Evolutionary conservation across 768 basidiomycete genomes (phyloP).

Genomic region (Panaeolus papilionaceus): DNA sequence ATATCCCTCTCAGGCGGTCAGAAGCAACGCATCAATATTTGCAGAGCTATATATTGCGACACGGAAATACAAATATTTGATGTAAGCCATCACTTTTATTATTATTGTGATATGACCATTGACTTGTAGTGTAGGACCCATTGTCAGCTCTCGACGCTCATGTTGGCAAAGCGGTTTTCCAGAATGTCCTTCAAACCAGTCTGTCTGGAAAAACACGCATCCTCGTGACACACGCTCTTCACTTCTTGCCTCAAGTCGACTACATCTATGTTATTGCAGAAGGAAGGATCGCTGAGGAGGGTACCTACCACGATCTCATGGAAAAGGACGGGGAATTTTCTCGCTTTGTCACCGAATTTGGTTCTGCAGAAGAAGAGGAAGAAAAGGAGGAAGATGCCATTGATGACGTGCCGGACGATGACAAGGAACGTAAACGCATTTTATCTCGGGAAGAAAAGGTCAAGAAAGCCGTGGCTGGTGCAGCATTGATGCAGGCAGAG

Average conservation of each 20-base stretch:
- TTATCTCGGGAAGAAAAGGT: slow-evolving; percentile 42
- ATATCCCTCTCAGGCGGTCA: slow-evolving; percentile 73
- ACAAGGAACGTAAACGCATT: slow-evolving; percentile 25
- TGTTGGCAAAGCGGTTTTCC: slow-evolving; percentile 87
- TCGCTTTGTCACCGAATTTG: slow-evolving; percentile 79
- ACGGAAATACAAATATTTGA: slow-evolving; percentile 69
- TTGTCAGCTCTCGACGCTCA: slow-evolving; percentile 55
- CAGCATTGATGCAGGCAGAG: slow-evolving; percentile 80
- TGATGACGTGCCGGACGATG: slow-evolving; percentile 48
- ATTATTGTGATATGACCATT: neutral
- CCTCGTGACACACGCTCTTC: slow-evolving; percentile 91
- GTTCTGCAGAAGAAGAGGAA: slow-evolving; percentile 64
- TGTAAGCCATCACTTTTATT: slow-evolving; percentile 27
- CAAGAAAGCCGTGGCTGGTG: slow-evolving; percentile 48
- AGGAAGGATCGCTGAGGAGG: slow-evolving; percentile 80
- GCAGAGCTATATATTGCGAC: slow-evolving; percentile 69
- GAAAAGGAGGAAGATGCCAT: slow-evolving; percentile 52
- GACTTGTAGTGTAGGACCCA: neutral
- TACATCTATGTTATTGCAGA: slow-evolving; percentile 83
- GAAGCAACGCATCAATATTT: slow-evolving; percentile 73
- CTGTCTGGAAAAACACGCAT: slow-evolving; percentile 77
- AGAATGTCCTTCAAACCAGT: slow-evolving; percentile 76
- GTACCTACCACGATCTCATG: slow-evolving; percentile 80
- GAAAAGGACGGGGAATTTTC: slow-evolving; percentile 69
- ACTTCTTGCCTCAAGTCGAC: slow-evolving; percentile 88